phyloP scores from a whole-genome alignment of 805 yeast genomes.

The Metschnikowia lunata region DNA sequence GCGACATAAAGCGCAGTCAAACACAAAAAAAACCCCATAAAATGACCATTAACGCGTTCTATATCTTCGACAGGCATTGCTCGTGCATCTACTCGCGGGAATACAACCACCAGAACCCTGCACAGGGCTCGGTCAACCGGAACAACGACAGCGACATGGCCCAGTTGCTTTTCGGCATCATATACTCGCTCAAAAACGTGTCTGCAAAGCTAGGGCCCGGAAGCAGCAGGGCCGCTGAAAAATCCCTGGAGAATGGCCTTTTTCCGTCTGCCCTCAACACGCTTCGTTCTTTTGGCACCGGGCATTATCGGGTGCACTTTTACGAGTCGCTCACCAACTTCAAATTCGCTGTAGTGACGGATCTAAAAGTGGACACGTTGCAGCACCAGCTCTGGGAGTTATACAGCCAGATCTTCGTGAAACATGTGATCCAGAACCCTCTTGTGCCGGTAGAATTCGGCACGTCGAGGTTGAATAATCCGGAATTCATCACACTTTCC shows the following conservation, averaged over 20 bases:
- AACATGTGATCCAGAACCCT: constrained; percentile 55
- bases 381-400: constrained; percentile 53
- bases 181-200: constrained; percentile 74
- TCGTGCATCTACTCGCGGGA: constrained; percentile 79
- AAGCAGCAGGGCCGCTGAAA: constrained; percentile 15
- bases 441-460: constrained; percentile 55
- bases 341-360: constrained; percentile 71
- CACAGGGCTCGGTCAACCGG: constrained; percentile 34
- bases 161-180: constrained; percentile 79
- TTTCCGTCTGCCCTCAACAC: constrained; percentile 21
- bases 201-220: constrained; percentile 49
- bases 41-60: constrained; percentile 77
- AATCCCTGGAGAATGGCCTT: neutral
- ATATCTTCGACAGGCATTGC: constrained; percentile 91
- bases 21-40: neutral
- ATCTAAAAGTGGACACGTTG: constrained; percentile 52
- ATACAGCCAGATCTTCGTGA: constrained; percentile 56
- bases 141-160: constrained; percentile 66
- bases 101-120: constrained; percentile 15
- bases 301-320: constrained; percentile 73
- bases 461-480: constrained; percentile 51
- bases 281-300: constrained; percentile 60
- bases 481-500: constrained; percentile 50
- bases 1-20: too few relatives aligned
- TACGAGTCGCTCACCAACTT: constrained; percentile 76